Evolutionary conservation across 176 grass and related monocot genomes (phyloP), one percentile per base, ranked within the genome.

Genomic region (Typha latifolia): DNA sequence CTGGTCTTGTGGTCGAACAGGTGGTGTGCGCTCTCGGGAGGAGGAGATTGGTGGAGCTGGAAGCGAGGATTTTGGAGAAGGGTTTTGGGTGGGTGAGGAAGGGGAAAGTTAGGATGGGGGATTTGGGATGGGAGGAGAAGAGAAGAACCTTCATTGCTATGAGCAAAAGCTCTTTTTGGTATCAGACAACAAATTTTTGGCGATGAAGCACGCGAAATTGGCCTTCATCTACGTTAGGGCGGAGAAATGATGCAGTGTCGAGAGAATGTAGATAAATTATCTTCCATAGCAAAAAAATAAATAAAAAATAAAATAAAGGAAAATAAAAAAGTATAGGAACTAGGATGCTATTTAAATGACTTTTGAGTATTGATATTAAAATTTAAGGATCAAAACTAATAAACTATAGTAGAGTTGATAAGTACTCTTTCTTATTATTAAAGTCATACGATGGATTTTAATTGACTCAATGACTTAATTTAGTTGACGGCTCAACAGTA

Each of bases 41-140:
- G 52, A 15, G 52, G 16, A 57, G 52, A 57, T 57, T 57, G 52
- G 15, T 4, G 34, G 7, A 2, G 34, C 52, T 57, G 52, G 1
- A 22, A 16, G 15, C 12, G 14, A 53, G 29, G 51, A 0, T 20
- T 61, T 14, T 71, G 51, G 31, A 16, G 51, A 56, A 11, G 27
- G 31, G 69, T 16, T 22, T 37, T 55, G 52, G 68, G 51, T 47
- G 53, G 52, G 53, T 32, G 32, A 71, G 69, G 53, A 26, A 61
- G n/a, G 53, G 11, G 53, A 59, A 59, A 21, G 18, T 19, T 16
- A 59, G 15, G 12, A 71, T 27, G 69, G 69, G 32, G 51, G 52
- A 21, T 61, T 23, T 71, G 32, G 69, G 51, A 51, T 61, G 69
- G 69, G 52, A 23, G 31, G 37, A 71, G 52, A 61, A 59, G 53